A percentile compares a stretch with the other conserved stretches of the same genome.
Conservation (phyloP, 257 asterid species). For the Galeopsis tetrahit region DNA sequence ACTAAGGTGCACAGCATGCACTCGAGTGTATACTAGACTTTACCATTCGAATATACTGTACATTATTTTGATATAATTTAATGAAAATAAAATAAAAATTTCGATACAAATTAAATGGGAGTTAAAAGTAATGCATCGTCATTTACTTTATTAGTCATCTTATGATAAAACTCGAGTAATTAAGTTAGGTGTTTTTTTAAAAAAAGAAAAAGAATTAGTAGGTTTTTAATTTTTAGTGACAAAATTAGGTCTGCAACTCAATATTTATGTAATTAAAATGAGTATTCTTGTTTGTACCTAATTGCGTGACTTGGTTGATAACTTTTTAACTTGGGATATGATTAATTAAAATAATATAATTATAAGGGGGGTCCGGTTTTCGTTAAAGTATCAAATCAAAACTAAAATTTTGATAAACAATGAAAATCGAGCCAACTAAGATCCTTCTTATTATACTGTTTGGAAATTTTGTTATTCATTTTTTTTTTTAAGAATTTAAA, state of each 20-base stretch:
- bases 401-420: neutral
- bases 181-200: too few species aligned
- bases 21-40: too few species aligned
- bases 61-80: neutral
- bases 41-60: neutral
- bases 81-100: neutral
- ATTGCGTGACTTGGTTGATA: neutral
- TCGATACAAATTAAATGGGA: neutral
- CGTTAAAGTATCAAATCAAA: neutral
- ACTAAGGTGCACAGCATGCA: too few species aligned
- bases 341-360: neutral
- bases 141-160: neutral
- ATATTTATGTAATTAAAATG: neutral
- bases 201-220: too few species aligned
- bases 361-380: neutral
- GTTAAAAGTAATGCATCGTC: neutral
- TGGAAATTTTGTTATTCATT: neutral
- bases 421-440: neutral
- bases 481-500: too few species aligned
- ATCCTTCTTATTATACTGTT: neutral
- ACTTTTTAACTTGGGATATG: neutral
- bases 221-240: neutral
- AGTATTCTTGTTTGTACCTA: neutral
- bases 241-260: conserved; percentile 1
- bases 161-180: neutral